These are phyloP conservation scores for Fusarium sublunatum DNA, from an alignment of 2,329 filamentous ascomycete species.

Conservation along the genomic window DNA sequence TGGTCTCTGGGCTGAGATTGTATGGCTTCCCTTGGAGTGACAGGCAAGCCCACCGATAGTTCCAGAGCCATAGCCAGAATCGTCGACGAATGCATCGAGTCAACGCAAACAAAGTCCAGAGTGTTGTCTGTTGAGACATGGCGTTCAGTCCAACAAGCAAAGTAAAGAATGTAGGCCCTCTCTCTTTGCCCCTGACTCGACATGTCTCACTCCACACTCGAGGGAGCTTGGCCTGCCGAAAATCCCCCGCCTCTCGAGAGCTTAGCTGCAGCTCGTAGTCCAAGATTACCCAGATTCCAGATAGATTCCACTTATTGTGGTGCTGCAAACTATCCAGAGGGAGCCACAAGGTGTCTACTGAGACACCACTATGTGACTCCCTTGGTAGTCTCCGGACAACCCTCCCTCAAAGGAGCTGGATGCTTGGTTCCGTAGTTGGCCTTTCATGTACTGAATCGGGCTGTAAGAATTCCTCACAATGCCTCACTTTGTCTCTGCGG, in stretches of 20 bases:
- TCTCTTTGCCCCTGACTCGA: constrained; percentile 25
- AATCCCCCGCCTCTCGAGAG: constrained; percentile 23
- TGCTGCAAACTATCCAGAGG: not conserved
- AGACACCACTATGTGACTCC: constrained; percentile 21
- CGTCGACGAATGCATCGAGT: constrained; percentile 37
- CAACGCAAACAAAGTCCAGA: constrained; percentile 8
- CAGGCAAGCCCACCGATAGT: constrained; percentile 24
- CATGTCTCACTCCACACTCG: constrained; percentile 40
- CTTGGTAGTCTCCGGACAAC: constrained; percentile 9
- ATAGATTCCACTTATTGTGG: constrained; percentile 4
- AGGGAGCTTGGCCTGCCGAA: constrained; percentile 10
- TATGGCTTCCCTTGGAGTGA: constrained; percentile 16
- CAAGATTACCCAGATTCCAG: constrained; percentile 44
- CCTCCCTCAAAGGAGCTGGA: constrained; percentile 29
- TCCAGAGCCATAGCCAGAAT: constrained; percentile 3
- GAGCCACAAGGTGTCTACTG: constrained; percentile 14
- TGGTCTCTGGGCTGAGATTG: constrained; percentile 17
- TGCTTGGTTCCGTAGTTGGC: not conserved
- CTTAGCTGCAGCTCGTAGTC: constrained; percentile 4
- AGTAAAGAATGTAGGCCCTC: constrained; percentile 38
- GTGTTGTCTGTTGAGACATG: constrained; percentile 42
- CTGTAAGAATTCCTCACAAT: not conserved
- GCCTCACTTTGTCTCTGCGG: not conserved
- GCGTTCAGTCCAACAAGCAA: constrained; percentile 20
- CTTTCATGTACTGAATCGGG: not conserved